Percentiles rank a stretch among this genome's conserved stretches.
phyloP scores from a whole-genome alignment of 2,329 filamentous ascomycete species.

The Penicillium sp. region DNA sequence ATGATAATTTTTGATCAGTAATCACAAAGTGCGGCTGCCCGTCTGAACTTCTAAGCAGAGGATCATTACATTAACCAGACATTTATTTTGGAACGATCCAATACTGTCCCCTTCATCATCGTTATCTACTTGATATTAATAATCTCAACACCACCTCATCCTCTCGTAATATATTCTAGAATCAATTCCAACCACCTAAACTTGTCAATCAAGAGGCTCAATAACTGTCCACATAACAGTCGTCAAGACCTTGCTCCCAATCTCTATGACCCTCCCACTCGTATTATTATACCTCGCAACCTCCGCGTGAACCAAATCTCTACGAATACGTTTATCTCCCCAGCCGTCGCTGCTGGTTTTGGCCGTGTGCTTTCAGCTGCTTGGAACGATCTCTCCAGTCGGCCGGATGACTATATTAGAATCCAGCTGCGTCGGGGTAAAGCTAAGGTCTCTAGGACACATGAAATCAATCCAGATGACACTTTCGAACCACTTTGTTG shows the following conservation, averaged over 20 bases:
- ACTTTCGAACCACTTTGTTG: too few relatives aligned
- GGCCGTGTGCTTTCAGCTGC: too few relatives aligned
- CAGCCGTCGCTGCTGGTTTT: background rate
- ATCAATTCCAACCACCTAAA: background rate
- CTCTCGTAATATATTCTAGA: background rate
- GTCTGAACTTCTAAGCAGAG: background rate
- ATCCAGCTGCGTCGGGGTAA: too few relatives aligned
- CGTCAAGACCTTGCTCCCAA: conserved; percentile 43
- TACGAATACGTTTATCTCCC: too few relatives aligned
- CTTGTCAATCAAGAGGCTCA: background rate
- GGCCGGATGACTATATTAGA: too few relatives aligned
- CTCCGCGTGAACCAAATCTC: conserved; percentile 42
- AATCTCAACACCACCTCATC: background rate
- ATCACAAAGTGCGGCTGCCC: background rate
- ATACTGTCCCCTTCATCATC: background rate
- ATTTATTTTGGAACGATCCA: background rate
- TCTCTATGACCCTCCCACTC: conserved; percentile 50
- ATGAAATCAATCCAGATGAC: too few relatives aligned
- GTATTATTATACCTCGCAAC: conserved; percentile 40
- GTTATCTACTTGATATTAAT: background rate
- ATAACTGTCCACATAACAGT: conserved; percentile 40
- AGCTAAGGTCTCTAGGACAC: too few relatives aligned
- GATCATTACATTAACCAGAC: background rate
- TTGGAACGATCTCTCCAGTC: too few relatives aligned
- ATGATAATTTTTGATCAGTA: background rate